Evolutionary conservation across 305 asterid genomes (phyloP).

Genomic region (Petunia hybrid): DNA sequence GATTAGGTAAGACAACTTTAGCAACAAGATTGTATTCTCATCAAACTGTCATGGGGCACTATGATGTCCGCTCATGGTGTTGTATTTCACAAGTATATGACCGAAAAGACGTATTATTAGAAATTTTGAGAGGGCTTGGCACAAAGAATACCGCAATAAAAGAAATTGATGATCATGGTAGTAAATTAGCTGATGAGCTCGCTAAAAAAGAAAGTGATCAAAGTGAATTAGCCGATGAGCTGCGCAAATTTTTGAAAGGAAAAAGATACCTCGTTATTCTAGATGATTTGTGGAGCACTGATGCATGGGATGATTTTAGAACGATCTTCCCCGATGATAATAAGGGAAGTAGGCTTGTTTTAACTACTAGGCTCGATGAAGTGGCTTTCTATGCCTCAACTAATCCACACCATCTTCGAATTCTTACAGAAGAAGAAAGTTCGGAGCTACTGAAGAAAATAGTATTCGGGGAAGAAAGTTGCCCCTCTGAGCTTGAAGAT

Average conservation of each 20-base stretch:
- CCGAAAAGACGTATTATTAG: too few species aligned
- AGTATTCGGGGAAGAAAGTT: constrained; percentile 35
- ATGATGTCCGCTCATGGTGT: too few species aligned
- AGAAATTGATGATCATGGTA: too few species aligned
- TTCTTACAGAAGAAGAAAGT: constrained; percentile 33
- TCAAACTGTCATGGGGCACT: too few species aligned
- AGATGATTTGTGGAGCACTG: constrained; percentile 45
- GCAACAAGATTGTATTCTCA: too few species aligned
- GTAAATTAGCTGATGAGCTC: not conserved
- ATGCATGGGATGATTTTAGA: constrained; percentile 38
- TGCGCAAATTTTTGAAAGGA: constrained; percentile 28
- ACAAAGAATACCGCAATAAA: too few species aligned
- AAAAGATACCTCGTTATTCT: constrained; percentile 41
- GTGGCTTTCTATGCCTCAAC: constrained; percentile 26
- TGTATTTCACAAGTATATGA: too few species aligned
- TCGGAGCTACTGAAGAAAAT: constrained; percentile 39
- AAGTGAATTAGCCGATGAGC: not conserved
- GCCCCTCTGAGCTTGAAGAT: constrained; percentile 28
- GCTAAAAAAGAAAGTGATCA: too few species aligned
- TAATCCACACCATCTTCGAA: not conserved
- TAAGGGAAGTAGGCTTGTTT: constrained; percentile 41
- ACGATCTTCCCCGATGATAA: constrained; percentile 32
- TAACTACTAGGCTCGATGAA: constrained; percentile 37
- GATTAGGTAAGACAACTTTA: too few species aligned
- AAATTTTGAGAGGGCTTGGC: too few species aligned